Base-by-base conservation (phyloP, 768 basidiomycete genomes). In the Leccinellum rugosiceps region DNA sequence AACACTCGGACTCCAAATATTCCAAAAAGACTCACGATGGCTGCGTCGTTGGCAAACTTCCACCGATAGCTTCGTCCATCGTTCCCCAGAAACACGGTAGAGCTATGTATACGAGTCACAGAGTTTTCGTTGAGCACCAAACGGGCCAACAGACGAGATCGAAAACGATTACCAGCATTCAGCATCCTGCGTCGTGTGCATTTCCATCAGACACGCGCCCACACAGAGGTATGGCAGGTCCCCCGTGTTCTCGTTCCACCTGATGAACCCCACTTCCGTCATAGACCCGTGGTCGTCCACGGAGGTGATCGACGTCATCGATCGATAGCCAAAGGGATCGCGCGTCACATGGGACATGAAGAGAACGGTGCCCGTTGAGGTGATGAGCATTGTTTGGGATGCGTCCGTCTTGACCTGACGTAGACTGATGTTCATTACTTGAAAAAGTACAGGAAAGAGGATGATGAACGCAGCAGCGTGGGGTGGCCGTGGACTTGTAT, bases 341-440 rank as follows among this genome's bases (percentile, higher is more conserved):
- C 14, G 8, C 26, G 23, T 53, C 21, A 17, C 26, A n/a, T 58
- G n/a, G 2, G 53, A 59, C 0, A 57, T 58, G 28, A 65, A 66
- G 51, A 59, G 63, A 3, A 65, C 46, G 0, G 56, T 59, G 1
- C 65, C 63, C 8, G 65, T 46, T 2, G 65, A 58, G 17, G 58
- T 58, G 31, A 66, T 54, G n/a, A 59, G 62, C 54, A 58, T 25
- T 0, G 63, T 54, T 19, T 64, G 58, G 1, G 54, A 62, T 17
- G 51, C 41, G 26, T 46, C 45, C 8, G 58, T 47, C 46, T 52
- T 46, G 17, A 66, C 62, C 30, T 52, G 57, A 19, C 58, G 65
- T 35, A 64, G 59, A 28, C 56, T 61, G 62, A 64, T 44, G 51
- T 64, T 67, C 65, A 67, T 67, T 2, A 26, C 19, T 13, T 43